These are phyloP conservation scores for Zopfia rhizophila DNA, from an alignment of 2,329 filamentous ascomycete genomes.

Conservation along the genomic window DNA sequence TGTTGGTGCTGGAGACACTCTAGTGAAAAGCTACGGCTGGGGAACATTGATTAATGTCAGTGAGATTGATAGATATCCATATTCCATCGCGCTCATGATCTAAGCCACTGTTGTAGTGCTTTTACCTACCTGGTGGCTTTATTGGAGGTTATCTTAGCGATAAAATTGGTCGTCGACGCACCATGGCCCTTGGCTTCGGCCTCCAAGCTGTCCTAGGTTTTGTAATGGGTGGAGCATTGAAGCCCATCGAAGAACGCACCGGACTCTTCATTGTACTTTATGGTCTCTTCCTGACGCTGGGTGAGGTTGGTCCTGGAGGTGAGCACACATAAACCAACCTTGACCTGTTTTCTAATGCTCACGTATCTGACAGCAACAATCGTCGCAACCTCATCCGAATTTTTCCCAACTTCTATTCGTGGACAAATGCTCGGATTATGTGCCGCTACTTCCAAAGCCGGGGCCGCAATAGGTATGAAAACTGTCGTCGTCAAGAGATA, in stretches of 20 bases:
- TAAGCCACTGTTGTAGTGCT: constrained; percentile 18
- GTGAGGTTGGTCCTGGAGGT: constrained; percentile 38
- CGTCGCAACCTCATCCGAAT: constrained; percentile 34
- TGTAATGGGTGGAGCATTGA: constrained; percentile 33
- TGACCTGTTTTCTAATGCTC: background rate
- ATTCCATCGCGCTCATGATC: background rate
- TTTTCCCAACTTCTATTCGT: constrained; percentile 38
- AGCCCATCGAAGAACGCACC: constrained; percentile 41
- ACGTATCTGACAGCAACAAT: constrained; percentile 19
- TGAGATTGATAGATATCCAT: background rate
- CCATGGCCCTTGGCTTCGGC: constrained; percentile 36
- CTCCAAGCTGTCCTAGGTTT: constrained; percentile 37
- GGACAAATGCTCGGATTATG: constrained; percentile 39
- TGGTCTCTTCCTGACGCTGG: constrained; percentile 39
- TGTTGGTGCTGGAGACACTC: constrained; percentile 31
- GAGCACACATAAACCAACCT: background rate
- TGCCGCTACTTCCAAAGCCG: constrained; percentile 36
- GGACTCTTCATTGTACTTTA: constrained; percentile 43
- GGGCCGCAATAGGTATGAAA: constrained; percentile 42
- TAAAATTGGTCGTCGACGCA: constrained; percentile 35
- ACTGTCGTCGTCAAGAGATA: too few relatives aligned
- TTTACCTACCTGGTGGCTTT: constrained; percentile 40
- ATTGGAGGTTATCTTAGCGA: constrained; percentile 40
- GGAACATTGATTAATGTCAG: constrained; percentile 30
- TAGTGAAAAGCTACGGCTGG: constrained; percentile 36